Percentiles rank a stretch among this genome's conserved stretches.
Evolutionary conservation across 1,139 yeast genomes (phyloP).

Genomic region (Hansenula sp.): DNA sequence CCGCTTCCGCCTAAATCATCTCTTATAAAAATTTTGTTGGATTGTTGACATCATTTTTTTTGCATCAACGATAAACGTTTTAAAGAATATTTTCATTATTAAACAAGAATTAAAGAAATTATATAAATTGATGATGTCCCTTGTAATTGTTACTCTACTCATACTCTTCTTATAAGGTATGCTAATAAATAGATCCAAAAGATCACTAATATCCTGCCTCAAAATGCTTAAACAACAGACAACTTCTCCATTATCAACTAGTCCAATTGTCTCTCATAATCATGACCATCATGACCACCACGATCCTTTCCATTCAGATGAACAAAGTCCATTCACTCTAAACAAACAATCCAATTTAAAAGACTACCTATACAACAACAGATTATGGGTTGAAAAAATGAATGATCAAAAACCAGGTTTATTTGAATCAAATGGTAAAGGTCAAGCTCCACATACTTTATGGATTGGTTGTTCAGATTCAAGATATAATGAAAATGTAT

Average conservation of each 20-base stretch:
- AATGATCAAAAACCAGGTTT: conserved; percentile 58
- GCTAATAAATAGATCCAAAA: not conserved
- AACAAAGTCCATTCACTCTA: conserved; percentile 62
- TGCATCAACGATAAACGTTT: not conserved
- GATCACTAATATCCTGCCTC: not conserved
- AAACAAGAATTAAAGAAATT: no score
- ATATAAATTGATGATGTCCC: no score
- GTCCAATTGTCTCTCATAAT: not conserved
- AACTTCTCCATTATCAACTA: not conserved
- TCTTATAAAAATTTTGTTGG: no score
- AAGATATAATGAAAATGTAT: conserved; percentile 75
- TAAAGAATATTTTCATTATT: no score
- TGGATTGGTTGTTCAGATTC: conserved; percentile 98
- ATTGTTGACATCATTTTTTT: not conserved
- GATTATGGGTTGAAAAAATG: conserved; percentile 58
- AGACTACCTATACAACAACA: conserved; percentile 67
- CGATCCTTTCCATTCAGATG: no score
- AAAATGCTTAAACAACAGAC: conserved; percentile 1
- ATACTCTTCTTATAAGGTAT: not conserved
- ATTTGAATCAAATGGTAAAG: conserved; percentile 69
- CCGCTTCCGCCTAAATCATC: no score
- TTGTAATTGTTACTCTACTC: not conserved
- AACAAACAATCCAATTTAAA: conserved; percentile 52
- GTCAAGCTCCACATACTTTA: conserved; percentile 89
- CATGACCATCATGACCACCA: not conserved